Evolutionary conservation across 2,329 filamentous ascomycete genomes (phyloP), one percentile per base, ranked within the genome.

Genomic region (Sporothrix brasiliensis): DNA sequence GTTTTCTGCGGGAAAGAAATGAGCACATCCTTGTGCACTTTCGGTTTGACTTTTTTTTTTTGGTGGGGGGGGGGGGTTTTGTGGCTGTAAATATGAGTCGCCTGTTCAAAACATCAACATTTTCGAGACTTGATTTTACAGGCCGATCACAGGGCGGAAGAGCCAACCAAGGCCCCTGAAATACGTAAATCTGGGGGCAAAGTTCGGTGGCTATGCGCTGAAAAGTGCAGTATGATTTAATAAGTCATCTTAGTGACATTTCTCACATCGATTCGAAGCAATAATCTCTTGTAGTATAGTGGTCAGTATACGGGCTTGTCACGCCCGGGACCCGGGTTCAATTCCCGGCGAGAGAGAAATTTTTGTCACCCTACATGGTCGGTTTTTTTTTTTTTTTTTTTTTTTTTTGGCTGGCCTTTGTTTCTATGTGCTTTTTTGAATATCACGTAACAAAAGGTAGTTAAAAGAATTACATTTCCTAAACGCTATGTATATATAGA

Each of bases 231-330:
- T 34, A 34, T 34, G 34, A 34, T 5, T 34, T 50, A 7, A 50
- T 50, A 50, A 10, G 19, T 2, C 19, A 21, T 50, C 2, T 19
- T 56, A 56, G 27, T 19, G 27, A 3, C 0, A 10, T n/a, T 4
- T 11, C 5, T 7, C 1, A 3, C 47, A 66, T 52, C 47, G 16
- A 10, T 66, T 66, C 27, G 53, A 21, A 39, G 11, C 10, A 24
- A 49, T 19, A 34, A 24, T 72, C 70, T 72, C 68, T 66, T 65
- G 70, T 72, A 72, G 70, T 72, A 72, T 72, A 72, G 70, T 72
- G 70, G 70, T 70, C 68, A 72, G 70, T 70, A 71, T 71, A 71
- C 67, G 70, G 70, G 70, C 70, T 71, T 71, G 70, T 71, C 70
- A 71, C 70, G 70, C 70, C 70, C 70, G 70, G 70, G 70, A 71